Base-by-base conservation (phyloP, 768 basidiomycete species). In the Termitomyces sp. region DNA sequence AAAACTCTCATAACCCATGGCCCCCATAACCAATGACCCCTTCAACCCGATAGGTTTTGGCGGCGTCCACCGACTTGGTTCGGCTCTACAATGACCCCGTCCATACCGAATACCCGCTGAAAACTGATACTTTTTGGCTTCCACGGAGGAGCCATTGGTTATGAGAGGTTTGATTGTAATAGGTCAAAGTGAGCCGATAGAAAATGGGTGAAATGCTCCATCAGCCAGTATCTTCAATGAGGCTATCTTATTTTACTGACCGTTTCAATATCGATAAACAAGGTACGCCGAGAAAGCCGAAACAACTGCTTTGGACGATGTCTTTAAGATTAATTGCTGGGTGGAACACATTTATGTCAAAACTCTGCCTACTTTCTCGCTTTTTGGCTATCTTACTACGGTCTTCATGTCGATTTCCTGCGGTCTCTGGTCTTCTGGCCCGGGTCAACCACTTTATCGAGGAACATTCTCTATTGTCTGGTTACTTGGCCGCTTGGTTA, bases 251-350 rank as follows among this genome's bases (percentile, higher is more conserved):
- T 87, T 62, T 24, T 13, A 4, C 33, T n/a, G 30, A 36, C 15
- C 18, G n/a, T 33, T 57, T 27, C 24, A n/a, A 47, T 16, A n/a
- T 44, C 16, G 36, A 45, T 1, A 31, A 27, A 48, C 7, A 89
- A 86, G 81, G 48, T 91, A 90, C 61, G 89, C 88, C 2, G 86
- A 89, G 34, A 82, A 84, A 67, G 76, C 79, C 2, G 77, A 89
- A 61, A 80, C 70, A 16, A 82, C 77, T 24, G 74, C 74, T 0
- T 83, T 75, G n/a, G 67, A 66, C 22, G n/a, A n/a, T n/a, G n/a
- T n/a, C n/a, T n/a, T 27, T 27, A 4, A 27, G 27, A 27, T 27
- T 27, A n/a, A n/a, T n/a, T n/a, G n/a, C n/a, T n/a, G n/a, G n/a
- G n/a, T n/a, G n/a, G n/a, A n/a, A n/a, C n/a, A n/a, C n/a, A 79